These are phyloP conservation scores for Yamadazyma membranifaciens DNA, from an alignment of 1,139 yeast genomes.

Conservation along the genomic window DNA sequence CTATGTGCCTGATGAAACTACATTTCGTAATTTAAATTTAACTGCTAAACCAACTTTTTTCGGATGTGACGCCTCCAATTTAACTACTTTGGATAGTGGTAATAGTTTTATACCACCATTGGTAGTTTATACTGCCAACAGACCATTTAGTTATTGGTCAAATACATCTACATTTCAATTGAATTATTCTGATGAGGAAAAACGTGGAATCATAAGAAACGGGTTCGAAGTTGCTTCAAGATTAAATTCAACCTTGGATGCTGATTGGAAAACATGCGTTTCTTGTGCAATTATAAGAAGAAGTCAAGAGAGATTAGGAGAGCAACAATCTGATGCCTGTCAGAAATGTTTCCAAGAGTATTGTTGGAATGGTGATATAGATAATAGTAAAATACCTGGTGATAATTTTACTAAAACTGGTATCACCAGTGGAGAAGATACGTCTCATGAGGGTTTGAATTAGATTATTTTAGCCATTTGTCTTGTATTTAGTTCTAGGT, in stretches of 20 bases:
- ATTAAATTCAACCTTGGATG: constrained; percentile 68
- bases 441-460: no score
- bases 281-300: constrained; percentile 89
- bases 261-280: constrained; percentile 75
- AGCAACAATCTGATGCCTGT: constrained; percentile 69
- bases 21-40: constrained; percentile 61
- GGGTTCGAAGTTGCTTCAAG: constrained; percentile 81
- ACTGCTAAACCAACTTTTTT: constrained; percentile 75
- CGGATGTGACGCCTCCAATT: constrained; percentile 75
- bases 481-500: neutral
- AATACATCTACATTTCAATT: constrained; percentile 74
- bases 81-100: constrained; percentile 46
- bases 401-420: constrained; percentile 50
- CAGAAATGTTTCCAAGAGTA: constrained; percentile 65
- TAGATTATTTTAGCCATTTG: neutral
- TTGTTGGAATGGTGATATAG: constrained; percentile 74
- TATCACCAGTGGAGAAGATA: constrained; percentile 38
- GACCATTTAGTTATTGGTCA: constrained; percentile 64
- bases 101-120: constrained; percentile 60
- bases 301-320: constrained; percentile 69
- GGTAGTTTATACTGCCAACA: constrained; percentile 75
- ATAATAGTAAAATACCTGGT: constrained; percentile 20
- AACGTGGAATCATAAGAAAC: constrained; percentile 62
- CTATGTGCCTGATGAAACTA: constrained; percentile 72
- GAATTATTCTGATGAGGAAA: constrained; percentile 58